Evolutionary conservation across 2,329 filamentous ascomycete species (phyloP), one percentile per base, ranked within the genome.

Genomic region (Sporothrix protearum): DNA sequence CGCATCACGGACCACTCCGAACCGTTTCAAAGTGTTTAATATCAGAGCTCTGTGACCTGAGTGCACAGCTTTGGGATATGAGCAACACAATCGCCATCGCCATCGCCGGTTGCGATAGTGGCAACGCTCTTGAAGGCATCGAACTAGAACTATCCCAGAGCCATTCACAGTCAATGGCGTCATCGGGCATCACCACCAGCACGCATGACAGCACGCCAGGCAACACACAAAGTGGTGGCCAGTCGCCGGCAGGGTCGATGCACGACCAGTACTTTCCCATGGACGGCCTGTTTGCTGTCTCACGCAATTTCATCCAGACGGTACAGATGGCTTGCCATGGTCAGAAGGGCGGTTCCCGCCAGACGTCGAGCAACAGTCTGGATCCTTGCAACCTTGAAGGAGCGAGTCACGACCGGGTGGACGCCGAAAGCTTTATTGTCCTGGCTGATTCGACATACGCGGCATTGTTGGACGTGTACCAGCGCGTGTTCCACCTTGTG

Each of bases 221-320:
- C 19, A 69, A 25, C 25, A 19, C 53, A 12, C 47, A 30, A 6
- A 28, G 30, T n/a, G 42, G 16, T 25, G 66, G 47, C 3, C 33
- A 59, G 25, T 25, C 61, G 28, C 39, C 66, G 6, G 25, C 22
- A 5, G 42, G 16, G 16, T 45, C 64, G 10, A 47, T 45, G 8
- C 49, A 77, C 73, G 53, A 72, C 70, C 30, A 72, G 73, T 71
- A 78, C 76, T 83, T 83, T 61, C 81, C 81, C 2, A 78, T 83
- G 45, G 80, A 82, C 61, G 78, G 79, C 47, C 79, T 83, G 76
- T 83, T 83, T 75, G 77, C 80, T 69, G 77, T 83, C 30, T 82
- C 81, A 4, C 78, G 79, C 8, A 71, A 75, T 6, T 79, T 83
- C 8, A 77, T 81, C 19, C 78, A 82, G 45, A 77, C 80, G 1